Percentiles rank a stretch among this genome's conserved stretches.
Evolutionary conservation across 805 yeast genomes (phyloP).

Genomic region (Sugiyamaella marilandica): DNA sequence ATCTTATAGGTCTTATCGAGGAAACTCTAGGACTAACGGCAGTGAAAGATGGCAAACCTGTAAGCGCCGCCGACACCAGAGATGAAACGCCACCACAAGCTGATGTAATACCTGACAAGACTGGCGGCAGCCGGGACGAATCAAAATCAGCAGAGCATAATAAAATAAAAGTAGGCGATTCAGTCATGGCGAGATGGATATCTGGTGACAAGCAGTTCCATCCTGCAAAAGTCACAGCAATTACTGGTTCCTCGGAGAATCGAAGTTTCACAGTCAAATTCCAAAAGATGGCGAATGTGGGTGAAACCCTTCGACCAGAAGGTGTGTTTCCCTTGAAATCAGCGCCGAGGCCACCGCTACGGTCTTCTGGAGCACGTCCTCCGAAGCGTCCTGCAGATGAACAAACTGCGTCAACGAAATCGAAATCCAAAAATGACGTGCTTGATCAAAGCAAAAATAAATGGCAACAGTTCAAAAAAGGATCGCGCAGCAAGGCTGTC

Average conservation of each 20-base stretch:
- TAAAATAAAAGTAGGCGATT: conserved; percentile 19
- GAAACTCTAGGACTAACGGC: conserved; percentile 4
- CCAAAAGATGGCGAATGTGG: conserved; percentile 13
- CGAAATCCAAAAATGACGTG: conserved; percentile 12
- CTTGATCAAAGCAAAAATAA: conserved; percentile 24
- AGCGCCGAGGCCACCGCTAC: neutral
- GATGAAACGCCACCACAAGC: neutral
- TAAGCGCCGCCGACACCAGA: neutral
- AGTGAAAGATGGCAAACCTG: neutral
- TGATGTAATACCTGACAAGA: neutral
- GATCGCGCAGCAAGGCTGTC: conserved; percentile 8
- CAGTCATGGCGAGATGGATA: conserved; percentile 27
- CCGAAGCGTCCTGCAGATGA: neutral
- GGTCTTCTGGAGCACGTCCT: neutral
- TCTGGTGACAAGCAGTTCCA: conserved; percentile 28
- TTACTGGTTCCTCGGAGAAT: conserved; percentile 26
- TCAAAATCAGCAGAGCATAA: neutral
- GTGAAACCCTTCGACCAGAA: conserved; percentile 24
- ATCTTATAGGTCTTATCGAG: conserved; percentile 27
- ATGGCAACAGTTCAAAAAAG: conserved; percentile 29
- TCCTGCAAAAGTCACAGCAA: conserved; percentile 24
- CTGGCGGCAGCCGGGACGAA: neutral
- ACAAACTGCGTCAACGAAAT: neutral
- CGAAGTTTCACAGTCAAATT: conserved; percentile 27
- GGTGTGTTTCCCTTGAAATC: conserved; percentile 3